Evolutionary conservation across 352 stramenopile species (phyloP), one percentile per base, ranked within the genome.

Genomic region (Phytophthora colocasiae): DNA sequence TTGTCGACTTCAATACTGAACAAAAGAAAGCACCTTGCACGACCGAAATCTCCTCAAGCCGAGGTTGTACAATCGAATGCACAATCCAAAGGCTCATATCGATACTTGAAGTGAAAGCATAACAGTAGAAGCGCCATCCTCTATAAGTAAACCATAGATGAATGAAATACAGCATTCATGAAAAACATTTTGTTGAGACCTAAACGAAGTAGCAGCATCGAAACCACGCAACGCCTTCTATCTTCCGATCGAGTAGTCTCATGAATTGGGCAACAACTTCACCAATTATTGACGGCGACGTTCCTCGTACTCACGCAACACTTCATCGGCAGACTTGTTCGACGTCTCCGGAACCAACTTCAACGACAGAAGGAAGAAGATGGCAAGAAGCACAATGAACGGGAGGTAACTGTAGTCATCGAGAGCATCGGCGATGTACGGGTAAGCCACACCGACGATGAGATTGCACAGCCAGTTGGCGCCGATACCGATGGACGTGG

Each of bases 391-490:
- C 2, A 65, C 57, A n/a, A 89, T 56, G 67, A 87, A 85, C n/a
- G 77, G 69, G n/a, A 87, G 3, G 38, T 85, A 84, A 15, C 59
- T 66, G 7, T 74, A 73, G 71, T 83, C 65, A 12, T 65, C 49
- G 5, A 84, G 63, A 2, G 60, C 76, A 31, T 73, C 69, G 6
- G 72, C 55, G 29, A 84, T 71, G 64, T 82, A 86, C 40, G 80
- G 82, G 53, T 79, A 91, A 14, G 70, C 57, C 9, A 89, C 63
- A 10, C 80, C 80, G n/a, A 86, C 66, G 36, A 79, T 38, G 9
- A 89, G 65, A 55, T 85, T 88, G 52, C 57, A 81, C 5, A 73
- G 22, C 71, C 71, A 88, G 64, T 85, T 88, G 58, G 58, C 58
- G 36, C 80, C 72, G 26, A 83, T 79, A 46, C 71, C 58, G 58